Base-by-base conservation (phyloP, 2,329 filamentous ascomycete genomes). In the Pleurostoma richardsiae region DNA sequence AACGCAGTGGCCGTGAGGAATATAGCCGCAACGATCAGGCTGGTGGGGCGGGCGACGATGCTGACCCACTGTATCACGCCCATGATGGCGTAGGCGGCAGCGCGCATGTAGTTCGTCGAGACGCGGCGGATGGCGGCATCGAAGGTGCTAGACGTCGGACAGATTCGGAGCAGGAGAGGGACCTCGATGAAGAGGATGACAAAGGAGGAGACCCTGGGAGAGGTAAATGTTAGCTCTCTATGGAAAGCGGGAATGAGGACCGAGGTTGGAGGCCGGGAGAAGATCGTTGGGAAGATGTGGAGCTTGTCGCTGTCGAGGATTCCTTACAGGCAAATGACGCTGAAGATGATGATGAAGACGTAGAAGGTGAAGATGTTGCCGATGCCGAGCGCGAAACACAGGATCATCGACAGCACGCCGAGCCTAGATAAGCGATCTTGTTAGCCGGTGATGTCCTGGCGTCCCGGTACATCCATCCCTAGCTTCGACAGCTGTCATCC, bases 81-180 rank as follows among this genome's bases (percentile, higher is more conserved):
- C 87, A 97, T 92, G 64, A 81, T 71, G 48, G 72, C 70, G 70
- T 99, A 99, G 63, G 95, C 86, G 48, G 75, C 86, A 26, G 92
- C 92, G 69, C 94, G 90, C 85, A 94, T 95, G 74, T 91, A 97
- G 76, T 96, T 97, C 49, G 91, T 95, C 53, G 90, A 90, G 74
- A 99, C 88, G 61, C 82, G 85, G 69, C 92, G 90, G 68, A 99
- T 92, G 65, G 90, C 85, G 55, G 72, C 74, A 67, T 99, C 94
- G 72, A 99, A 99, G 54, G 80, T 83, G 54, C 85, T 70, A 10
- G 92, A 97, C 5, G 94, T 99, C 49, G 94, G 94, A 74, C 94
- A 99, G 73, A 99, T 96, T 70, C 94, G 88, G 52, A 99, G 85
- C 48, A 99, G 87, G 49, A 97, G 85, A 29, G 94, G 94, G 19